phyloP scores from a whole-genome alignment of 2,329 filamentous ascomycete species.

The Beauveria brongniartii region DNA sequence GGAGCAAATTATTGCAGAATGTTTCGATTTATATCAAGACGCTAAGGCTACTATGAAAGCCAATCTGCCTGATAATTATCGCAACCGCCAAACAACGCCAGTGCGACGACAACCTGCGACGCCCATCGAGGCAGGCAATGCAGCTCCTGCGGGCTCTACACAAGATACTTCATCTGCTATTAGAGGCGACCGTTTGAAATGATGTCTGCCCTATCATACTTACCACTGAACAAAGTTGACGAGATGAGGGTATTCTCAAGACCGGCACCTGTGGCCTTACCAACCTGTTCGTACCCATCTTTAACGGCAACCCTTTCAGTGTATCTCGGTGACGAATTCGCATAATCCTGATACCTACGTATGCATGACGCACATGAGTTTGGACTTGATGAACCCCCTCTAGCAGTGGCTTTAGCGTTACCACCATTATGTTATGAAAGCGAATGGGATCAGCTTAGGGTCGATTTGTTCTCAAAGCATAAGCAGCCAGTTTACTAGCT shows the following conservation, averaged over 20 bases:
- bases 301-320: background rate
- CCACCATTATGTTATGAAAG: background rate
- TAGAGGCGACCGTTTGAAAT: background rate
- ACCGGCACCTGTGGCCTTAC: background rate
- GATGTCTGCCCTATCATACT: background rate
- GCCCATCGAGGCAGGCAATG: background rate
- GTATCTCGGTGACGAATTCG: background rate
- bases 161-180: background rate
- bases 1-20: slow-evolving; percentile 39
- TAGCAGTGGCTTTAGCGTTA: background rate
- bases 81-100: slow-evolving; percentile 10
- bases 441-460: background rate
- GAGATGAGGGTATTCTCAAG: background rate
- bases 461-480: background rate
- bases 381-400: background rate
- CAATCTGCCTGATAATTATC: slow-evolving; percentile 38
- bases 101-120: slow-evolving; percentile 6
- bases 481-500: background rate
- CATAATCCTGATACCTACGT: background rate
- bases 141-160: background rate
- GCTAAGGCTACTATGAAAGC: slow-evolving; percentile 40
- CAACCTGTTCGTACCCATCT: background rate
- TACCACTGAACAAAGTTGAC: background rate
- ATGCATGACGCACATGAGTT: background rate
- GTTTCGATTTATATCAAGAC: slow-evolving; percentile 36